These are phyloP conservation scores for Rubroboletus satanas DNA, from an alignment of 768 basidiomycete genomes.

Conservation along the genomic window DNA sequence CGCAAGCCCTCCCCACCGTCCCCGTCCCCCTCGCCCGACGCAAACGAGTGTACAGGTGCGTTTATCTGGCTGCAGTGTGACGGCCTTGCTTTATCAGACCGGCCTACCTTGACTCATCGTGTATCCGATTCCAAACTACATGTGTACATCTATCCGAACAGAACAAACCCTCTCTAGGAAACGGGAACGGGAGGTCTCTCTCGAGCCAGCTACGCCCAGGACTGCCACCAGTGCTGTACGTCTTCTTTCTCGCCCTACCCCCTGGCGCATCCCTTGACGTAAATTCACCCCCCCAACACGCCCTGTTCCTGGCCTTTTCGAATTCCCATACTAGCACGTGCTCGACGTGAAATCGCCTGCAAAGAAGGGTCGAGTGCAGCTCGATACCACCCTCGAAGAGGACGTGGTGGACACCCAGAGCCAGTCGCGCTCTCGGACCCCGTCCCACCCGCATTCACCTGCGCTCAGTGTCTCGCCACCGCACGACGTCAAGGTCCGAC, in stretches of 20 bases:
- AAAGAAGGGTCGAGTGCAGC: constrained; percentile 68
- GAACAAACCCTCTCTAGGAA: constrained; percentile 57
- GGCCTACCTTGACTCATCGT: constrained; percentile 23
- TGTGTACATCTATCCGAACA: constrained; percentile 11
- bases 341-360: constrained; percentile 55
- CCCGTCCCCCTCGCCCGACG: constrained; percentile 44
- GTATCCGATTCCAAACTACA: constrained; percentile 19
- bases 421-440: constrained; percentile 37
- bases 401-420: constrained; percentile 40
- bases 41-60: constrained; percentile 41
- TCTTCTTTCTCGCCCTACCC: constrained; percentile 15
- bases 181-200: constrained; percentile 72
- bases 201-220: constrained; percentile 60
- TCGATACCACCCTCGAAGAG: constrained; percentile 65
- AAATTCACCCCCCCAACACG: constrained; percentile 19
- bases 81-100: constrained; percentile 24
- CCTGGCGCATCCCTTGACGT: constrained; percentile 25
- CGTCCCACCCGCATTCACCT: constrained; percentile 28
- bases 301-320: constrained; percentile 14
- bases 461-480: constrained; percentile 58
- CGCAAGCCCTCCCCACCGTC: constrained; percentile 25
- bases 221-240: constrained; percentile 34
- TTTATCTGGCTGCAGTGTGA: constrained; percentile 21
- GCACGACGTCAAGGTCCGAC: constrained; percentile 72
- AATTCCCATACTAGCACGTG: constrained; percentile 26